Percentiles rank a stretch among this genome's conserved stretches.
Evolutionary conservation across 2,329 filamentous ascomycete species (phyloP).

Genomic region (Botrytis elliptica): DNA sequence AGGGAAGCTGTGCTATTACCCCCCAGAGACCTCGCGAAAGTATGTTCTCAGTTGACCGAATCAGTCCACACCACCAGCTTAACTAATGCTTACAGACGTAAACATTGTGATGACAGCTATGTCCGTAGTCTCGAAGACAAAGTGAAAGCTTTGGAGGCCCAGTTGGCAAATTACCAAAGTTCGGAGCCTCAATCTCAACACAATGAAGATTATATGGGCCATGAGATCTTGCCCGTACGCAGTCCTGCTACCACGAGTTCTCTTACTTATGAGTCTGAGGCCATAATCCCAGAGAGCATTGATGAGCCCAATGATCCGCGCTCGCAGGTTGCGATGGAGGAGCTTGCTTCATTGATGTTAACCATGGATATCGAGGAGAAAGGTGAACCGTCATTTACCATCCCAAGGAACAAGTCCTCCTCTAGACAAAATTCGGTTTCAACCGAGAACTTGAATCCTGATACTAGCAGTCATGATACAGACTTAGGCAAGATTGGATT

Average conservation of each 20-base stretch:
- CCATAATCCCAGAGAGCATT: neutral
- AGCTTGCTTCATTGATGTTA: conserved; percentile 12
- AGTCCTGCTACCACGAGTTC: neutral
- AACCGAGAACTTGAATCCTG: neutral
- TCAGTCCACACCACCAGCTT: neutral
- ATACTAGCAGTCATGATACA: neutral
- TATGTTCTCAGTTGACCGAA: neutral
- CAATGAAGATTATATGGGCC: neutral
- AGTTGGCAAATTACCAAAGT: neutral
- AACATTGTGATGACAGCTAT: neutral
- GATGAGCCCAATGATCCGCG: neutral
- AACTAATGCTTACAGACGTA: neutral
- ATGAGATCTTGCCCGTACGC: neutral
- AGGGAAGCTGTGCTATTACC: conserved; percentile 4
- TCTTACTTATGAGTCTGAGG: neutral
- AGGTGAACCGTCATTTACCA: conserved; percentile 5
- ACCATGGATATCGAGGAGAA: conserved; percentile 6
- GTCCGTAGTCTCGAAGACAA: conserved; percentile 2
- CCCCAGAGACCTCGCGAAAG: conserved; percentile 8
- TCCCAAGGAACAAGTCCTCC: conserved; percentile 3
- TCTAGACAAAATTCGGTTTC: neutral
- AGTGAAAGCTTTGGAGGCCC: neutral
- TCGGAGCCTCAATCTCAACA: neutral
- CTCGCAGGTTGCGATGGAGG: conserved; percentile 1
- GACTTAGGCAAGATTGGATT: neutral